These are phyloP conservation scores for Metarhizium album DNA, from an alignment of 2,329 filamentous ascomycete species.

Conservation along the genomic window DNA sequence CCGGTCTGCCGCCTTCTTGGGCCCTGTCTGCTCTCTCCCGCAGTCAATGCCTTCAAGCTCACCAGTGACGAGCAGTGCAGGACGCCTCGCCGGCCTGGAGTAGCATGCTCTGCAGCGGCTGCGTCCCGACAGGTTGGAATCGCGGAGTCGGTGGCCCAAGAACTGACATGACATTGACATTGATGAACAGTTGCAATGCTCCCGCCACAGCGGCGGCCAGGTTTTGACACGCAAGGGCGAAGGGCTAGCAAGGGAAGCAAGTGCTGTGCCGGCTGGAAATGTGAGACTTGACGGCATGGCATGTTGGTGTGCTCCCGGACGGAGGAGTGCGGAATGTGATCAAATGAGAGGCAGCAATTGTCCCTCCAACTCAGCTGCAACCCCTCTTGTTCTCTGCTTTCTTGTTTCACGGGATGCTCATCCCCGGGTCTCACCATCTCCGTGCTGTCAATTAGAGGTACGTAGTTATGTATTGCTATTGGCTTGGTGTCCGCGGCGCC, in stretches of 20 bases:
- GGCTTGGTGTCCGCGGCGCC: too few relatives aligned
- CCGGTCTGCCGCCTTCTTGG: too few relatives aligned
- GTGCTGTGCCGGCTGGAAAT: neutral
- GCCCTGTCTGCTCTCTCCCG: too few relatives aligned
- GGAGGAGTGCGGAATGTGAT: neutral
- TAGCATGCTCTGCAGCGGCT: conserved; percentile 17
- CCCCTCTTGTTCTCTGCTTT: neutral
- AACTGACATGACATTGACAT: too few relatives aligned
- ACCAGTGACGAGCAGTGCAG: conserved; percentile 4
- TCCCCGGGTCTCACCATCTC: neutral
- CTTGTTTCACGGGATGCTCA: neutral
- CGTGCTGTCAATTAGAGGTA: neutral
- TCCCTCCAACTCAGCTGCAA: neutral
- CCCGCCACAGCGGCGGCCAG: too few relatives aligned
- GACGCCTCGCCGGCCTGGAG: conserved; percentile 17
- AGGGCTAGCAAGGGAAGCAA: too few relatives aligned
- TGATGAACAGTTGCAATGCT: too few relatives aligned
- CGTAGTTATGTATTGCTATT: too few relatives aligned
- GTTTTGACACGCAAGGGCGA: too few relatives aligned
- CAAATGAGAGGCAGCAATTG: neutral
- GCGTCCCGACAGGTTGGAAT: conserved; percentile 12
- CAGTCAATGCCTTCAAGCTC: too few relatives aligned
- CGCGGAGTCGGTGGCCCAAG: too few relatives aligned
- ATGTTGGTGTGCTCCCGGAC: neutral
- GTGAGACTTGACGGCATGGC: neutral